Evolutionary conservation across 805 yeast species (phyloP).

Genomic region (Yamadazyma sp.): DNA sequence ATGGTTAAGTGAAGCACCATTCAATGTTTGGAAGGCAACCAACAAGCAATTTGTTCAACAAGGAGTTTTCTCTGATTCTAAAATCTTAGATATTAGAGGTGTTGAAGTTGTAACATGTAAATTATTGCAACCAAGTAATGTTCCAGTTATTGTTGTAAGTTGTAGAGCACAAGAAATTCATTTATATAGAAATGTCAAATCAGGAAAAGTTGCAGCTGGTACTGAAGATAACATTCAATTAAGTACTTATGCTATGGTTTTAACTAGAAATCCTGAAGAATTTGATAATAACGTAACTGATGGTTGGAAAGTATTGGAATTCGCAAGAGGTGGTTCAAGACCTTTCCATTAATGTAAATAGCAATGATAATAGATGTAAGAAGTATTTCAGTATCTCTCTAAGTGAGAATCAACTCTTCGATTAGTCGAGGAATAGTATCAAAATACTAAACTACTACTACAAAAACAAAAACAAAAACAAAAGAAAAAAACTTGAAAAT

Average conservation of each 20-base stretch:
- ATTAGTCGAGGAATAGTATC: too few species aligned
- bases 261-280: slow-evolving; percentile 90
- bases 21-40: slow-evolving; percentile 88
- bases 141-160: slow-evolving; percentile 89
- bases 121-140: slow-evolving; percentile 82
- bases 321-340: slow-evolving; percentile 90
- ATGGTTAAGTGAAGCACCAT: slow-evolving; percentile 98
- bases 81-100: slow-evolving; percentile 90
- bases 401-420: too few species aligned
- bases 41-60: slow-evolving; percentile 90
- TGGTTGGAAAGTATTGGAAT: slow-evolving; percentile 95
- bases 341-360: slow-evolving; percentile 48
- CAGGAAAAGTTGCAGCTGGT: slow-evolving; percentile 95
- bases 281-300: slow-evolving; percentile 87
- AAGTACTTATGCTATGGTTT: slow-evolving; percentile 94
- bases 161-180: slow-evolving; percentile 97
- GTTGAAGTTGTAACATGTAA: slow-evolving; percentile 89
- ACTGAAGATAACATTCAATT: slow-evolving; percentile 87
- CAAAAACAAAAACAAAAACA: too few species aligned
- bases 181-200: slow-evolving; percentile 80
- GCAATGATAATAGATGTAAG: too few species aligned
- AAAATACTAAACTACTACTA: too few species aligned
- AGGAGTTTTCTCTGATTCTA: slow-evolving; percentile 86
- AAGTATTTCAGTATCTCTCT: too few species aligned
- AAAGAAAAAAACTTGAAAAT: too few species aligned